Conservation (phyloP, 495 filamentous ascomycete genomes). For the Neurospora sp. region DNA sequence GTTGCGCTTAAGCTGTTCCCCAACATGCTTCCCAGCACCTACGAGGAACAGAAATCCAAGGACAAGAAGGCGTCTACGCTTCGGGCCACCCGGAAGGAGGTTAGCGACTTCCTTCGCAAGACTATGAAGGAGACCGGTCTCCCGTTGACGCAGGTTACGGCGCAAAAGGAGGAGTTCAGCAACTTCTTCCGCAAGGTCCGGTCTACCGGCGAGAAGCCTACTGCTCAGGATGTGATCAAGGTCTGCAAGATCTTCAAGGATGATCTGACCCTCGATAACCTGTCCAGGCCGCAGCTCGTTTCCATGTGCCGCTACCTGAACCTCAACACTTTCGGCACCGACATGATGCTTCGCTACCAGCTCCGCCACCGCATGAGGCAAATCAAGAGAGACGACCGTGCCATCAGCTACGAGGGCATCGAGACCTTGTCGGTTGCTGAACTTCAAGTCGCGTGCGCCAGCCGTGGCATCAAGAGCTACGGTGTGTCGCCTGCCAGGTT, state of each 20-base stretch:
- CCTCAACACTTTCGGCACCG: conserved; percentile 90
- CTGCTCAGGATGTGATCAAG: conserved; percentile 86
- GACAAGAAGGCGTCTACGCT: conserved; percentile 78
- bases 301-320: conserved; percentile 99
- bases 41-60: conserved; percentile 82
- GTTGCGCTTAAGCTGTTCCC: conserved; percentile 91
- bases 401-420: conserved; percentile 91
- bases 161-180: conserved; percentile 90
- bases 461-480: conserved; percentile 84
- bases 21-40: conserved; percentile 93
- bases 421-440: conserved; percentile 88
- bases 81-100: conserved; percentile 82
- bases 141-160: conserved; percentile 73
- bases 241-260: conserved; percentile 99
- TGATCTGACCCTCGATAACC: conserved; percentile 92
- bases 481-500: conserved; percentile 79
- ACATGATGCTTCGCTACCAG: conserved; percentile 95
- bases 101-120: conserved; percentile 80
- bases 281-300: conserved; percentile 90
- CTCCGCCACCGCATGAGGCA: conserved; percentile 97
- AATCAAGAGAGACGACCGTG: conserved; percentile 95
- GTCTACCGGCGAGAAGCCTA: conserved; percentile 80
- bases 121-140: conserved; percentile 89
- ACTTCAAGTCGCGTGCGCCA: conserved; percentile 81
- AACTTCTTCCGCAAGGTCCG: conserved; percentile 97